phyloP scores from a whole-genome alignment of 75 land plant genomes.

The Ceratopteris richardii region DNA sequence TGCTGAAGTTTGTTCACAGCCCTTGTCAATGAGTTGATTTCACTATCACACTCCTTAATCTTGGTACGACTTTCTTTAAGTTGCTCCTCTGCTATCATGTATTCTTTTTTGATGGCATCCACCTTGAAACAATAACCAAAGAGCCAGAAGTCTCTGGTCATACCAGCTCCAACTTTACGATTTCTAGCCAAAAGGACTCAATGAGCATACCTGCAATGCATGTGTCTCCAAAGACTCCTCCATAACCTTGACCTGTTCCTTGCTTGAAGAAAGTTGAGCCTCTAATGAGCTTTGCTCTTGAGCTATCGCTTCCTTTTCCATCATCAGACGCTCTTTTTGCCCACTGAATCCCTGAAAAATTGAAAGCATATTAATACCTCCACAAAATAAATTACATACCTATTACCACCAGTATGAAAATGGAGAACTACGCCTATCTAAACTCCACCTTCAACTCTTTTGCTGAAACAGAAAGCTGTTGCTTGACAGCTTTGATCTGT shows the following conservation, averaged over 20 bases:
- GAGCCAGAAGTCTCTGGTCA: too few species aligned
- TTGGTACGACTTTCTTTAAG: constrained; percentile 55
- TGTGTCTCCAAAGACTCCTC: constrained; percentile 42
- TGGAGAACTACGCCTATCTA: too few species aligned
- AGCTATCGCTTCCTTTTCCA: constrained; percentile 80
- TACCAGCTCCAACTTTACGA: too few species aligned
- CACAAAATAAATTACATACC: background rate
- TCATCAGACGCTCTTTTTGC: constrained; percentile 68
- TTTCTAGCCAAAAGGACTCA: background rate
- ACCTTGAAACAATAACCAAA: constrained; percentile 31
- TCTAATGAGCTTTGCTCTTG: constrained; percentile 57
- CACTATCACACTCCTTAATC: constrained; percentile 82
- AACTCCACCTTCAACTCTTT: constrained; percentile 69
- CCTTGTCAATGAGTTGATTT: constrained; percentile 53
- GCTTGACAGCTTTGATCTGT: constrained; percentile 52
- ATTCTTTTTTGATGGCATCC: constrained; percentile 35
- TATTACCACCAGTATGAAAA: background rate
- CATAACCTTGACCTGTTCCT: constrained; percentile 48
- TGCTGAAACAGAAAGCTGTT: constrained; percentile 51
- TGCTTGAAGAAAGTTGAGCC: constrained; percentile 34
- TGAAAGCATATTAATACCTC: too few species aligned
- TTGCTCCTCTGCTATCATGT: constrained; percentile 56
- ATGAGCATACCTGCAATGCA: constrained; percentile 53
- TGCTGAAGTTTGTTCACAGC: constrained; percentile 69
- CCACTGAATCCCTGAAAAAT: constrained; percentile 72